Percentiles rank a stretch among this genome's conserved stretches.
phyloP scores from a whole-genome alignment of 2,329 filamentous ascomycete species.

The Venturia effusa region DNA sequence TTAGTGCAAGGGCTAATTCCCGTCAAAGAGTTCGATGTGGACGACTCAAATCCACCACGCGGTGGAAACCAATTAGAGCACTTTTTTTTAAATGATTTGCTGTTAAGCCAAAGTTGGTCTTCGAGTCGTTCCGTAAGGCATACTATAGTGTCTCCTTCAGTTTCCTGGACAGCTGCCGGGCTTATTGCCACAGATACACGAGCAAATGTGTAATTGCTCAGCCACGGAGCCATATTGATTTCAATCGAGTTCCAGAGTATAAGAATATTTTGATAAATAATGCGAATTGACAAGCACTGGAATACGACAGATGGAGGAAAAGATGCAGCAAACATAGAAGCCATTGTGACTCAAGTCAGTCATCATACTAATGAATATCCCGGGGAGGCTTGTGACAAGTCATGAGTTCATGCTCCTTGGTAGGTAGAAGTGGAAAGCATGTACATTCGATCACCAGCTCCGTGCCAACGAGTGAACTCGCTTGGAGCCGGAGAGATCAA shows the following conservation, averaged over 20 bases:
- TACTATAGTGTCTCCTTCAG: not conserved
- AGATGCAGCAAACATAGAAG: too few species aligned
- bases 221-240: not conserved
- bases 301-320: too few species aligned
- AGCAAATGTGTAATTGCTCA: not conserved
- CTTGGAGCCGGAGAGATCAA: not conserved
- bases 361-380: too few species aligned
- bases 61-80: not conserved
- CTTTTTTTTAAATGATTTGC: not conserved
- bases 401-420: not conserved
- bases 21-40: not conserved
- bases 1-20: not conserved
- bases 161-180: not conserved
- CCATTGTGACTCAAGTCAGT: not conserved
- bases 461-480: not conserved
- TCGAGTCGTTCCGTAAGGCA: not conserved
- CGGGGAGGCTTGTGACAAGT: not conserved
- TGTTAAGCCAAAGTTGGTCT: not conserved
- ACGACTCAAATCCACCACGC: not conserved
- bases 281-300: too few species aligned
- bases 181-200: not conserved
- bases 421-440: not conserved
- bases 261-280: too few species aligned
- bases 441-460: not conserved
- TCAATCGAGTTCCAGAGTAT: too few species aligned